Percentiles rank a stretch among this genome's conserved stretches.
Conservation (phyloP, 495 filamentous ascomycete species). For the Halenospora varia region DNA sequence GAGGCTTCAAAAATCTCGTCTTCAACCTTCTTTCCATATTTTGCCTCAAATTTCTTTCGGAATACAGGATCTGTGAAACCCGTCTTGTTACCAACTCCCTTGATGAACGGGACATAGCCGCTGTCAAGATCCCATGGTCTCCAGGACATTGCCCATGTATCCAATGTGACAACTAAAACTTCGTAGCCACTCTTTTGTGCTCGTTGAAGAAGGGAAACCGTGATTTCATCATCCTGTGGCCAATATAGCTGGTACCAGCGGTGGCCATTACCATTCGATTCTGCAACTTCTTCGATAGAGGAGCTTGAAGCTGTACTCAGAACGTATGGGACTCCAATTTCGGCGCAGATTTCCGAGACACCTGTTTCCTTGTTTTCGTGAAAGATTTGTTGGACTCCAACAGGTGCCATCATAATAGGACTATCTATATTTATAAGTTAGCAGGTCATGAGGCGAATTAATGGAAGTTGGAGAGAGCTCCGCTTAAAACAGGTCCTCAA, state of each 20-base stretch:
- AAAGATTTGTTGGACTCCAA: constrained; percentile 56
- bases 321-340: constrained; percentile 49
- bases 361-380: constrained; percentile 52
- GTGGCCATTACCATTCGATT: constrained; percentile 24
- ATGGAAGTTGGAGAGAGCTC: no score
- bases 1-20: constrained; percentile 37
- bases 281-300: constrained; percentile 38
- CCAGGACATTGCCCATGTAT: constrained; percentile 57
- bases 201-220: constrained; percentile 54
- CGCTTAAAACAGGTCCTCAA: no score
- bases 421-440: constrained; percentile 18
- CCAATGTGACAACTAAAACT: constrained; percentile 58
- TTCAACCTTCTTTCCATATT: constrained; percentile 42
- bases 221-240: constrained; percentile 51
- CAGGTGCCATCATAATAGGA: constrained; percentile 54
- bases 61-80: constrained; percentile 62
- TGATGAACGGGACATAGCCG: constrained; percentile 52
- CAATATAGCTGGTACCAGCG: constrained; percentile 69
- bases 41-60: constrained; percentile 46
- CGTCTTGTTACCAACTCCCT: constrained; percentile 37
- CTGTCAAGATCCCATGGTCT: constrained; percentile 62
- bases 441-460: background rate
- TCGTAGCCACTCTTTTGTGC: constrained; percentile 54
- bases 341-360: constrained; percentile 46
- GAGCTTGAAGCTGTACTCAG: constrained; percentile 43